A percentile compares a stretch with the other conserved stretches of the same genome.
phyloP scores from a whole-genome alignment of 345 rosid genomes.

The Populus euphratica region DNA sequence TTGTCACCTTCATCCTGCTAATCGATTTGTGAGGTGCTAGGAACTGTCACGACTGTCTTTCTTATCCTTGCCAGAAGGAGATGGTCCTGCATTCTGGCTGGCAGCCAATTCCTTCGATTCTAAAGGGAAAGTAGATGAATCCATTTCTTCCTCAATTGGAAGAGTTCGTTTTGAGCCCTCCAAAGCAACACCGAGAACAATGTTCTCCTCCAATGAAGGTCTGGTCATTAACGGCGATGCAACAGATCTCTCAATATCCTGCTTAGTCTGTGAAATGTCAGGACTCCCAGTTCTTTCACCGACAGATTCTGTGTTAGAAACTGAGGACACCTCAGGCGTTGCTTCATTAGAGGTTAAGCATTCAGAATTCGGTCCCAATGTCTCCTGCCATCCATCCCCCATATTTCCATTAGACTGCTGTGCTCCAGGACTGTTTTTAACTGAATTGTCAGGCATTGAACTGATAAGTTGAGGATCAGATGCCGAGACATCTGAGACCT shows the following conservation, averaged over 20 bases:
- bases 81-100: slow-evolving; percentile 34
- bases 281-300: slow-evolving; percentile 22
- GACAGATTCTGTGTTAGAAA: slow-evolving; percentile 13
- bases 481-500: slow-evolving; percentile 7
- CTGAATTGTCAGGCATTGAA: slow-evolving; percentile 11
- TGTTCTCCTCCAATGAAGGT: slow-evolving; percentile 67
- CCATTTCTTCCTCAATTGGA: slow-evolving; percentile 68
- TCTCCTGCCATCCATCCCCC: slow-evolving; percentile 25
- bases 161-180: slow-evolving; percentile 89
- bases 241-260: slow-evolving; percentile 35
- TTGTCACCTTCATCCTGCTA: not conserved
- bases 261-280: slow-evolving; percentile 31
- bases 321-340: slow-evolving; percentile 19
- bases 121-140: slow-evolving; percentile 22
- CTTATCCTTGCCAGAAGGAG: slow-evolving; percentile 32
- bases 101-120: slow-evolving; percentile 59
- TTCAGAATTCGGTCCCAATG: slow-evolving; percentile 19
- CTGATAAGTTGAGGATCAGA: slow-evolving; percentile 18
- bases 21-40: slow-evolving; percentile 19
- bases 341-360: slow-evolving; percentile 14
- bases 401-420: slow-evolving; percentile 22
- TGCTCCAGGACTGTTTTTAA: slow-evolving; percentile 21
- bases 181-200: slow-evolving; percentile 82
- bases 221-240: slow-evolving; percentile 31
- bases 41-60: slow-evolving; percentile 42